Evolutionary conservation across 768 basidiomycete species (phyloP).

Genomic region (Tricholoma flavovirens): DNA sequence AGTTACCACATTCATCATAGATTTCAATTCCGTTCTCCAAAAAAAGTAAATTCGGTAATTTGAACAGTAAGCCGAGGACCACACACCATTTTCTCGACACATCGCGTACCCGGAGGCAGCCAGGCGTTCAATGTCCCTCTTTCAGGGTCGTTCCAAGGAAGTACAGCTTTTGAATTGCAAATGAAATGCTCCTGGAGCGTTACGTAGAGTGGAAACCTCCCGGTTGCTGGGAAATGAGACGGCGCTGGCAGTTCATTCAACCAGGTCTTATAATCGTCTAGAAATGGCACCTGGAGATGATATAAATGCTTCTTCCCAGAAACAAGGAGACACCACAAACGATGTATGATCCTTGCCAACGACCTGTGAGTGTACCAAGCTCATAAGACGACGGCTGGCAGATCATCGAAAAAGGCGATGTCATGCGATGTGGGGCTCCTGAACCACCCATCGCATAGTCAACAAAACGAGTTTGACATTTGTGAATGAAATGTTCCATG

Average conservation of each 20-base stretch:
- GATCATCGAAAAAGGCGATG: slow-evolving; percentile 8
- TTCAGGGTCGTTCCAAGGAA: slow-evolving; percentile 29
- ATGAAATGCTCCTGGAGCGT: slow-evolving; percentile 44
- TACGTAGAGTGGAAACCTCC: slow-evolving; percentile 43
- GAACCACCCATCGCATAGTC: slow-evolving; percentile 24
- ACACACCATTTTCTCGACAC: slow-evolving; percentile 38
- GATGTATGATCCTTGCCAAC: slow-evolving; percentile 45
- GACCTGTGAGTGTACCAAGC: slow-evolving; percentile 39
- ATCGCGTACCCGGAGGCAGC: slow-evolving; percentile 35
- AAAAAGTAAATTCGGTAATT: slow-evolving; percentile 39
- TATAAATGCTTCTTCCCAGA: neutral
- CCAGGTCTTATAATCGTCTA: slow-evolving; percentile 35
- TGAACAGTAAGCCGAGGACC: slow-evolving; percentile 41
- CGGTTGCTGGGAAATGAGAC: slow-evolving; percentile 26
- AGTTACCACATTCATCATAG: slow-evolving; percentile 29
- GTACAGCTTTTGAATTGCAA: slow-evolving; percentile 24
- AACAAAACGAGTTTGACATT: slow-evolving; percentile 37
- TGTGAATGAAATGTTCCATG: slow-evolving; percentile 34
- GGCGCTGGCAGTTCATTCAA: slow-evolving; percentile 27
- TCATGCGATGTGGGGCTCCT: slow-evolving; percentile 10
- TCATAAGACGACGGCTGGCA: slow-evolving; percentile 29
- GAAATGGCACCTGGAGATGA: slow-evolving; percentile 30
- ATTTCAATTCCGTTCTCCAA: slow-evolving; percentile 45
- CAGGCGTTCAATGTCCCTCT: slow-evolving; percentile 40
- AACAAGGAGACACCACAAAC: slow-evolving; percentile 23